A percentile compares a stretch with the other conserved stretches of the same genome.
Conservation (phyloP, 768 basidiomycete genomes). For the Cystobasidium ongulense region DNA sequence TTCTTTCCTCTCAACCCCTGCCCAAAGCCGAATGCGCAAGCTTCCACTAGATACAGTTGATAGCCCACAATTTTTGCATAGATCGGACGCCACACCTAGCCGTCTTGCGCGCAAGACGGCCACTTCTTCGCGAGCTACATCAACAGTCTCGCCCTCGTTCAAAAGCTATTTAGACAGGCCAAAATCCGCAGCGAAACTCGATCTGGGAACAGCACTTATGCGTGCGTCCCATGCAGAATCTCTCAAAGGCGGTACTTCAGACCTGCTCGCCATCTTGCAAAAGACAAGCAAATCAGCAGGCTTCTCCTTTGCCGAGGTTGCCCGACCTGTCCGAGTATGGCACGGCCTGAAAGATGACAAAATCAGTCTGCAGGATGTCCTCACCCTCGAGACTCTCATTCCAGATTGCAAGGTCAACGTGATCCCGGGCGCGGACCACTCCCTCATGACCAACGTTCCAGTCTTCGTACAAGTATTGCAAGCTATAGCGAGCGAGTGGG, state of each 20-base stretch:
- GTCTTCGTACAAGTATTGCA: conserved; percentile 46
- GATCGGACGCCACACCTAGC: background rate
- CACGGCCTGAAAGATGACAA: conserved; percentile 89
- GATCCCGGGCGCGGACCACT: conserved; percentile 80
- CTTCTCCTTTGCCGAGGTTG: conserved; percentile 73
- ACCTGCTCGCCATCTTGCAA: conserved; percentile 84
- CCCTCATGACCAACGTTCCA: conserved; percentile 68
- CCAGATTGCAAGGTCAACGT: conserved; percentile 69
- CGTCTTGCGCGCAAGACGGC: background rate
- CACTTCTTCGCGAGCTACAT: background rate
- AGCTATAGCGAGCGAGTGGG: conserved; percentile 37
- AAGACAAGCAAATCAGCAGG: conserved; percentile 71
- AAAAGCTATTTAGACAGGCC: background rate
- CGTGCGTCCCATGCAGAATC: conserved; percentile 94
- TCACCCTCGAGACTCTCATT: conserved; percentile 75
- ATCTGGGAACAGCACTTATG: conserved; percentile 76
- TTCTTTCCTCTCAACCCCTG: background rate
- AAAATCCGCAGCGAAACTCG: conserved; percentile 30
- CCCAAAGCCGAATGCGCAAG: background rate
- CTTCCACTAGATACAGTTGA: background rate
- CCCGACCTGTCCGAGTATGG: conserved; percentile 72
- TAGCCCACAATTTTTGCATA: background rate
- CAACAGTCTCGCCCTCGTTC: background rate
- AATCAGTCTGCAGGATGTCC: conserved; percentile 79
- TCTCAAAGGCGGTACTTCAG: conserved; percentile 77